phyloP scores from a whole-genome alignment of 768 basidiomycete species.

The Lactifluus hygrophoroides region DNA sequence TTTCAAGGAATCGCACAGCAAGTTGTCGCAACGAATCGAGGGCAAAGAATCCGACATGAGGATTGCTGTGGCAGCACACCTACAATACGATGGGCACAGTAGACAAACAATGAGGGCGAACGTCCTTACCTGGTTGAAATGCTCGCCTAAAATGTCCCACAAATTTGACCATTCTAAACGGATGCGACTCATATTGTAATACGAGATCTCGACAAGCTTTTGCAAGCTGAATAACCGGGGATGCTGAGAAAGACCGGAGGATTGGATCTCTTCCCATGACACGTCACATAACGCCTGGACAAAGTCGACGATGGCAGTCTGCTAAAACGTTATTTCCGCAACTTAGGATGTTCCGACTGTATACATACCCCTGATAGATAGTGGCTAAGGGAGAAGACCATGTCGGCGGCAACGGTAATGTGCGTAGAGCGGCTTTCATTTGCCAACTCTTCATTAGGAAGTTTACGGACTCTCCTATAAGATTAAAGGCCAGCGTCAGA shows the following conservation, averaged over 20 bases:
- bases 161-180: slow-evolving; percentile 97
- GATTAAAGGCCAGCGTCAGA: slow-evolving; percentile 16
- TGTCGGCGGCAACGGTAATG: slow-evolving; percentile 97
- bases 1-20: slow-evolving; percentile 97
- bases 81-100: slow-evolving; percentile 27
- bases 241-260: slow-evolving; percentile 88
- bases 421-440: slow-evolving; percentile 96
- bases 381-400: slow-evolving; percentile 96
- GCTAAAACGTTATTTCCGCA: slow-evolving; percentile 3
- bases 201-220: slow-evolving; percentile 97
- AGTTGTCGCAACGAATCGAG: slow-evolving; percentile 93
- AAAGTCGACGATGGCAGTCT: slow-evolving; percentile 97
- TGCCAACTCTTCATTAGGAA: slow-evolving; percentile 87
- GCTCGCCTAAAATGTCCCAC: slow-evolving; percentile 96
- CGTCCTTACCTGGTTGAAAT: slow-evolving; percentile 83
- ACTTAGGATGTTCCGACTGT: background rate
- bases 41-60: slow-evolving; percentile 93
- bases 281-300: slow-evolving; percentile 93
- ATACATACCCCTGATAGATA: slow-evolving; percentile 85
- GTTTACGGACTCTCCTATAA: slow-evolving; percentile 41
- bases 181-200: slow-evolving; percentile 98
- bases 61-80: slow-evolving; percentile 98
- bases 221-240: slow-evolving; percentile 95
- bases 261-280: slow-evolving; percentile 99
- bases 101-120: background rate